These are phyloP conservation scores for Cicer yamashitae DNA, from an alignment of 306 rosid species.

Conservation along the genomic window DNA sequence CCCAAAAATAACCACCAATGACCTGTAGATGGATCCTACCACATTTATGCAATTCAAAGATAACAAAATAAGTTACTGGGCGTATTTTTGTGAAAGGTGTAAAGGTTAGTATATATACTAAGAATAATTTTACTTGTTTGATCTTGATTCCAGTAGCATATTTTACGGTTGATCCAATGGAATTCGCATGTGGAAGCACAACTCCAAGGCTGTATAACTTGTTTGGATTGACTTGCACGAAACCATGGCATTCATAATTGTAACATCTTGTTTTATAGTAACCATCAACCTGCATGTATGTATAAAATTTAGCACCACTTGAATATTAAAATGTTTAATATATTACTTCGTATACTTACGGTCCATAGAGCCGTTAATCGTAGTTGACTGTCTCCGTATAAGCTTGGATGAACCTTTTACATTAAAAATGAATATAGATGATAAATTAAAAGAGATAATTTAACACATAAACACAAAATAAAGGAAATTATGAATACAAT, in stretches of 20 bases:
- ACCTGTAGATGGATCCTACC: slow-evolving; percentile 9
- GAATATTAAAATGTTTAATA: not conserved
- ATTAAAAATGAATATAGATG: not conserved
- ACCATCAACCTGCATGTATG: not conserved
- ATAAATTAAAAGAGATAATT: not conserved
- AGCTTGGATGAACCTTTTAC: not conserved
- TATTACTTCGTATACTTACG: not conserved
- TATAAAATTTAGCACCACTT: not conserved
- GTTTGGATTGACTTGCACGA: not conserved
- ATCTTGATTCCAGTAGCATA: rapidly evolving
- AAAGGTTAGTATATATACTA: too few relatives aligned
- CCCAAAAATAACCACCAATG: slow-evolving; percentile 23
- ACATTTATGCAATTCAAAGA: not conserved
- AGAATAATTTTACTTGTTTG: not conserved
- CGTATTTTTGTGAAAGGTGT: too few relatives aligned
- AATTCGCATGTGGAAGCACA: rapidly evolving
- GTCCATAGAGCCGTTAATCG: slow-evolving; percentile 11
- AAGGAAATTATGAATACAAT: too few relatives aligned
- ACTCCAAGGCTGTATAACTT: not conserved
- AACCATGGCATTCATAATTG: not conserved
- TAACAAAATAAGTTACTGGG: too few relatives aligned
- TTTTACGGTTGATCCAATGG: not conserved
- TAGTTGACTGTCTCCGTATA: not conserved
- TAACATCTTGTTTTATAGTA: slow-evolving; percentile 11
- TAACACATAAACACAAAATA: too few relatives aligned